These are phyloP conservation scores for Apiotrichum porosum DNA, from an alignment of 1,284 basidiomycete genomes.

Conservation along the genomic window DNA sequence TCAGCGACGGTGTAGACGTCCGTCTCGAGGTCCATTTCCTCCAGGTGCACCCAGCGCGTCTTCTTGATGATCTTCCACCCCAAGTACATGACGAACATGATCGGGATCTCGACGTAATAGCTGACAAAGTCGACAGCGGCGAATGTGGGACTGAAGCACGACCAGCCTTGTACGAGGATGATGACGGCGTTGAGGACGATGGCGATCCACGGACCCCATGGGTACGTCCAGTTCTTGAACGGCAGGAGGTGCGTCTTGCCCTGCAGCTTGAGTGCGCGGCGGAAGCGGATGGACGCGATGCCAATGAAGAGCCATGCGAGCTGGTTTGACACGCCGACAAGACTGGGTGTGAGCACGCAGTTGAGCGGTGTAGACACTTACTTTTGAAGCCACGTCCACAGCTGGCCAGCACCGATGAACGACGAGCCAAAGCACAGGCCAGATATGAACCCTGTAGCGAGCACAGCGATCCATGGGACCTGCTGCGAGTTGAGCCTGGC, in stretches of 20 bases:
- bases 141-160: conserved; percentile 55
- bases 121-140: conserved; percentile 26
- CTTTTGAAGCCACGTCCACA: conserved; percentile 17
- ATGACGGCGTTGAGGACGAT: conserved; percentile 35
- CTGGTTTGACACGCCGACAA: conserved; percentile 22
- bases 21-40: conserved; percentile 36
- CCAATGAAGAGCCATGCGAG: conserved; percentile 74
- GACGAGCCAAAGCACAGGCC: conserved; percentile 56
- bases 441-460: conserved; percentile 34
- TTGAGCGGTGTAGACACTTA: conserved; percentile 7
- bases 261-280: conserved; percentile 67
- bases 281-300: conserved; percentile 74
- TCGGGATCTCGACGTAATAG: conserved; percentile 57
- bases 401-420: conserved; percentile 50
- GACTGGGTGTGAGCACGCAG: conserved; percentile 11
- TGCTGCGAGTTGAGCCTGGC: conserved; percentile 62
- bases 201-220: conserved; percentile 27
- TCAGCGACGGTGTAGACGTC: conserved; percentile 59
- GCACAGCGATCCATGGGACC: conserved; percentile 62
- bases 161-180: conserved; percentile 41
- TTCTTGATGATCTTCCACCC: conserved; percentile 43
- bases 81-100: conserved; percentile 71
- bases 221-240: conserved; percentile 42
- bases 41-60: conserved; percentile 23
- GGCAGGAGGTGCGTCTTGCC: conserved; percentile 61